These are phyloP conservation scores for Oxytropis ochrocephala DNA, from an alignment of 306 rosid genomes.

Conservation along the genomic window DNA sequence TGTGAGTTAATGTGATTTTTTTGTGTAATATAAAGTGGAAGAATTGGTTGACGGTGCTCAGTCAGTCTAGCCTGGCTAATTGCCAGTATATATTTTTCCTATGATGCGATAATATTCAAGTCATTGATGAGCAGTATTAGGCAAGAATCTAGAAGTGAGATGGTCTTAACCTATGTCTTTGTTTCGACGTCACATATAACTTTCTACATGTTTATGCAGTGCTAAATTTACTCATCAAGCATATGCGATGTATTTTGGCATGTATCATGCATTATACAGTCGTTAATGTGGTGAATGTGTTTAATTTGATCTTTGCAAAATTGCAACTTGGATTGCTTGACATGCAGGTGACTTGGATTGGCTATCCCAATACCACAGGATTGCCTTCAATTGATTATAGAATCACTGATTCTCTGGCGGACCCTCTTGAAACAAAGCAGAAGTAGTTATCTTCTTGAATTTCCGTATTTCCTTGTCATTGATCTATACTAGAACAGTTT, in stretches of 20 bases:
- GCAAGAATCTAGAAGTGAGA: background rate
- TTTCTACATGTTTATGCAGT: background rate
- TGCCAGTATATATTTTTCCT: background rate
- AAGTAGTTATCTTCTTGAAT: conserved; percentile 48
- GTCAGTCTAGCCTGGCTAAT: conserved; percentile 6
- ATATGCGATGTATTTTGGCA: background rate
- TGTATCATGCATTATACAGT: background rate
- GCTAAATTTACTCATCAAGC: conserved; percentile 1
- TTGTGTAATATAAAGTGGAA: background rate
- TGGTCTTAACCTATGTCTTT: background rate
- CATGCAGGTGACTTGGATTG: conserved; percentile 94
- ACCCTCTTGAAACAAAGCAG: conserved; percentile 80
- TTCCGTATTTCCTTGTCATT: conserved; percentile 23
- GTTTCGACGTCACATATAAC: background rate
- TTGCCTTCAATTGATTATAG: conserved; percentile 94
- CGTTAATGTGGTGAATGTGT: background rate
- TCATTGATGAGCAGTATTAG: background rate
- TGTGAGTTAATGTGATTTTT: background rate
- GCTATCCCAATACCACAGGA: conserved; percentile 98
- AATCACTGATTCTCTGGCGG: conserved; percentile 89
- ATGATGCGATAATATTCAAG: background rate
- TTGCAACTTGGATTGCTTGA: conserved; percentile 20
- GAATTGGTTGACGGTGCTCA: background rate
- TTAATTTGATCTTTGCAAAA: conserved; percentile 11
- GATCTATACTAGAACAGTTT: conserved; percentile 19